Base-by-base conservation (phyloP, 106 monocot genomes). In the Posidonia australis region DNA sequence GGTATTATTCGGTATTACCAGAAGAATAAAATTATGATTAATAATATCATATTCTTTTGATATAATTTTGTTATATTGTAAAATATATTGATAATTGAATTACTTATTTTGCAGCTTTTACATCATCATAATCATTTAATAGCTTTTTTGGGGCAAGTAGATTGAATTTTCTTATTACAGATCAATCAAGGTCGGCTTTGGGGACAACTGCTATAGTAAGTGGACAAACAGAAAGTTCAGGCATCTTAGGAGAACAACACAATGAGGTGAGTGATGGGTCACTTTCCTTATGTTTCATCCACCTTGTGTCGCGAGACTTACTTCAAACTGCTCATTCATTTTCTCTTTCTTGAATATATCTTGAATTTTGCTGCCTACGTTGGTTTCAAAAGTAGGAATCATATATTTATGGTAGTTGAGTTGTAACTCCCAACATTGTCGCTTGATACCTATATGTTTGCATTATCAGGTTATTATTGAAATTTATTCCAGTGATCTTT, bases 211-310 rank as follows among this genome's bases (percentile, higher is more conserved):
- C 17, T 3, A 12, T 14, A 58, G 28, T 16, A 29, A 25, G 5
- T 58, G 58, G 58, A 29, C 27, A 28, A 2, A 24, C 23, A 58
- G 58, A 58, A 58, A 58, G 26, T 17, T 58, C 27, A 5, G 27
- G 58, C 28, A 31, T 58, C 26, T 12, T 7, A 58, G 58, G 13
- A 55, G 54, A 55, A 55, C 44, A n/a, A n/a, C 58, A 58, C 26
- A 58, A 13, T 58, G 27, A 58, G 58, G 58, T 58, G 20, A 21
- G 24, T 55, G 13, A 26, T 22, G 23, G 1, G 23, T 58, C 27
- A 26, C 24, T 26, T 23, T 58, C 27, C 10, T 28, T 12, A 17
- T 14, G 58, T 17, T 58, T 58, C 2, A 17, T 29, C 10, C 12
- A 16, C 4, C 3, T 13, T 49, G n/a, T n/a, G n/a, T n/a, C n/a